Percentiles rank a stretch among this genome's conserved stretches.
These are phyloP conservation scores for Magnusiomyces suaveolens DNA, from an alignment of 1,139 yeast genomes.

Conservation along the genomic window DNA sequence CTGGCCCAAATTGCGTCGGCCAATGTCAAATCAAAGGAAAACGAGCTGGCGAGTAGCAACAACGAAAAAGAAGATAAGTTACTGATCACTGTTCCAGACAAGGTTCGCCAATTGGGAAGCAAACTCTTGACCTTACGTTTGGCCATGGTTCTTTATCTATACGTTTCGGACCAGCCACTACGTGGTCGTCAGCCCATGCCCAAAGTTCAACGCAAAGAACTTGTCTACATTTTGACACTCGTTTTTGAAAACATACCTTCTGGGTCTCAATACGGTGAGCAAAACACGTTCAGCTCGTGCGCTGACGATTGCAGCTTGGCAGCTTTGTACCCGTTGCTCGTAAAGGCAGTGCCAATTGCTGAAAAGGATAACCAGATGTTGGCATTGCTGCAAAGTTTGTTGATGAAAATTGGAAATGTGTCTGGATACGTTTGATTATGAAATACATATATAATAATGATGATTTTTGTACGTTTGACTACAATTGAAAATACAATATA, in stretches of 20 bases:
- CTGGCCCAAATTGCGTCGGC: constrained; percentile 24
- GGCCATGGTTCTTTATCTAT: constrained; percentile 43
- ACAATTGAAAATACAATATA: too few species aligned
- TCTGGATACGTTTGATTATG: background rate
- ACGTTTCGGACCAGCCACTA: constrained; percentile 43
- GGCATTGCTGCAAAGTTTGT: constrained; percentile 4
- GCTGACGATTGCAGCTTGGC: background rate
- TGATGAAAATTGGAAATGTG: constrained; percentile 7
- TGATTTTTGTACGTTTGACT: too few species aligned
- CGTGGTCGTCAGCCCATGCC: constrained; percentile 47
- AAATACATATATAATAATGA: background rate
- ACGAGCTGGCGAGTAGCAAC: background rate
- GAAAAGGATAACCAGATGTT: constrained; percentile 12
- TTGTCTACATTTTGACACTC: constrained; percentile 27
- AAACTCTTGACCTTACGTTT: constrained; percentile 42
- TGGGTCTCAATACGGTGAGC: background rate
- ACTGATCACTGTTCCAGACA: background rate
- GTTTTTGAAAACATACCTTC: constrained; percentile 9
- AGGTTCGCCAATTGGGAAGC: constrained; percentile 21
- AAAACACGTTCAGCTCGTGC: background rate
- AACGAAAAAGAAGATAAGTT: background rate
- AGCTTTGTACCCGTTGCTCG: constrained; percentile 15
- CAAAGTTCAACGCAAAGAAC: constrained; percentile 42
- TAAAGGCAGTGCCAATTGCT: constrained; percentile 18
- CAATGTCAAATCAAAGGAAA: constrained; percentile 19